Percentiles rank a stretch among this genome's conserved stretches.
phyloP scores from a whole-genome alignment of 352 stramenopile genomes.

The Blastocystis sp. region DNA sequence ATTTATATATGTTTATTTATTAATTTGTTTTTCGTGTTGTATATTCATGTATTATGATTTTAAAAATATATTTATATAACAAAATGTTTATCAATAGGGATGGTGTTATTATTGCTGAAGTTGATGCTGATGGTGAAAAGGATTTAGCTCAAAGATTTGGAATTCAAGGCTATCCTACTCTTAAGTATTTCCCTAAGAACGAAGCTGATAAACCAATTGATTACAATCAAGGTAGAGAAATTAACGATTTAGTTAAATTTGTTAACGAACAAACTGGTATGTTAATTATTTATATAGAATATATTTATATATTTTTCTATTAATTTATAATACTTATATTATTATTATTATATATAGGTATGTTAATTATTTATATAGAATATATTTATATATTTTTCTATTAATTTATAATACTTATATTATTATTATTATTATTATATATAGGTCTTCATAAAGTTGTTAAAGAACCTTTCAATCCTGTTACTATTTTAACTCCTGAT shows the following conservation, averaged over 20 bases:
- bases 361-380: not conserved
- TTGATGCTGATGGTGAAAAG: constrained; percentile 16
- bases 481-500: constrained; percentile 13
- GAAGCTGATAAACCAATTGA: not conserved
- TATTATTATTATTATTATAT: not conserved
- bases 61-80: too few species aligned
- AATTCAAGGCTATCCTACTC: constrained; percentile 25
- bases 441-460: constrained; percentile 4
- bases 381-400: not conserved
- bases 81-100: too few species aligned
- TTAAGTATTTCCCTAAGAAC: constrained; percentile 20
- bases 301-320: not conserved
- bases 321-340: not conserved
- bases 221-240: not conserved
- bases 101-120: constrained; percentile 2
- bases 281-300: not conserved
- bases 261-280: constrained; percentile 7
- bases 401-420: too few species aligned
- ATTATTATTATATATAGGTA: not conserved
- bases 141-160: not conserved
- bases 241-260: not conserved
- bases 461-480: not conserved
- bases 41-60: constrained; percentile 1
- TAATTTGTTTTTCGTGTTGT: not conserved
- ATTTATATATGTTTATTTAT: too few species aligned